These are phyloP conservation scores for Hydnomerulius pinastri DNA, from an alignment of 768 basidiomycete species.

Conservation along the genomic window DNA sequence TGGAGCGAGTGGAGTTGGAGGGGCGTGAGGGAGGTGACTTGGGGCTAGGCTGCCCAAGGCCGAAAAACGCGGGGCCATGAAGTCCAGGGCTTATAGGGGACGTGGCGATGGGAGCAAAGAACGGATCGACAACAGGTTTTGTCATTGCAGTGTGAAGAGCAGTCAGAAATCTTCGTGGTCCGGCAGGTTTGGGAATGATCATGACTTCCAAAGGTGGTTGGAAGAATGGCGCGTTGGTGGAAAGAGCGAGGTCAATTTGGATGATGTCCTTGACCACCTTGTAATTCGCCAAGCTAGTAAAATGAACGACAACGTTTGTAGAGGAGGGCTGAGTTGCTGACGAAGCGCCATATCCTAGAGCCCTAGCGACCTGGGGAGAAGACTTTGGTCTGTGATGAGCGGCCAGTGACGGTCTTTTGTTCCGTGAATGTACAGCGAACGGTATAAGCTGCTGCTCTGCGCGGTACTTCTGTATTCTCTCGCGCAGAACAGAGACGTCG, in stretches of 20 bases:
- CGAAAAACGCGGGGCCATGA: conserved; percentile 48
- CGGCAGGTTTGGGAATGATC: conserved; percentile 96
- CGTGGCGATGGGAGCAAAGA: conserved; percentile 93
- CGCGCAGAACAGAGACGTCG: conserved; percentile 77
- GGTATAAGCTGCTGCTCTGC: conserved; percentile 46
- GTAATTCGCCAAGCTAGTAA: conserved; percentile 89
- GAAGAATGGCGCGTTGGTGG: conserved; percentile 46
- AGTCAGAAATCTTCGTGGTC: conserved; percentile 90
- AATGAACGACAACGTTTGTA: conserved; percentile 68
- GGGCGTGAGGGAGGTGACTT: conserved; percentile 46
- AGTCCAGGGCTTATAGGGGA: conserved; percentile 80
- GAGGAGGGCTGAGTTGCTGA: conserved; percentile 32
- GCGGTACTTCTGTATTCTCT: conserved; percentile 69
- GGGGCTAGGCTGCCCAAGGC: conserved; percentile 32
- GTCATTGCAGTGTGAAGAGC: conserved; percentile 89
- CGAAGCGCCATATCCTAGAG: conserved; percentile 40
- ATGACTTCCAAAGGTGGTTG: conserved; percentile 81
- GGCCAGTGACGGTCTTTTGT: conserved; percentile 69
- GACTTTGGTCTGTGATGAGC: conserved; percentile 75
- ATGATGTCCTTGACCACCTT: conserved; percentile 85
- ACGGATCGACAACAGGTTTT: conserved; percentile 86
- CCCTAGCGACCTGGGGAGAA: conserved; percentile 73
- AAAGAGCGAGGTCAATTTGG: conserved; percentile 51
- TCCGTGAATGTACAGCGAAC: conserved; percentile 43
- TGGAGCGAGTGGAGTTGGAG: conserved; percentile 50